A percentile compares a stretch with the other conserved stretches of the same genome.
phyloP scores from a whole-genome alignment of 108 stramenopile genomes.

The Conticribra guillardii region DNA sequence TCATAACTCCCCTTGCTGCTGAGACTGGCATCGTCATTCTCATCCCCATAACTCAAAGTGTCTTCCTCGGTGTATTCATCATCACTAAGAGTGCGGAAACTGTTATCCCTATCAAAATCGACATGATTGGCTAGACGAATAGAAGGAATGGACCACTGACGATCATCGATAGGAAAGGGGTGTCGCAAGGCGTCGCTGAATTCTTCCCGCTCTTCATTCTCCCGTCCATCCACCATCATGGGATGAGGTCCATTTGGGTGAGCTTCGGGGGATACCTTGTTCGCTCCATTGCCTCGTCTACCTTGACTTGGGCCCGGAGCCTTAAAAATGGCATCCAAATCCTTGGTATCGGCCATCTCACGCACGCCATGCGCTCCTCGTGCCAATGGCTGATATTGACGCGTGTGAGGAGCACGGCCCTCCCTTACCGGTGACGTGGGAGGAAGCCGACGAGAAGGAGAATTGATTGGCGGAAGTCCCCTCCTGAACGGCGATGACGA shows the following conservation, averaged over 20 bases:
- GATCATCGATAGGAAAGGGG: conserved; percentile 45
- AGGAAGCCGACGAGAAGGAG: neutral
- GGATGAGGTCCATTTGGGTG: too few relatives aligned
- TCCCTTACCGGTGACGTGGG: neutral
- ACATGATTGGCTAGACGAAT: conserved; percentile 52
- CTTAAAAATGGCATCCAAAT: conserved; percentile 52
- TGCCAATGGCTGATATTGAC: conserved; percentile 13
- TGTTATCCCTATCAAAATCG: conserved; percentile 8
- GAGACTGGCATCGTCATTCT: conserved; percentile 29
- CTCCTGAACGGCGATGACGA: neutral
- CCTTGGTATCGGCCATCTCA: conserved; percentile 39
- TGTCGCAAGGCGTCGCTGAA: neutral
- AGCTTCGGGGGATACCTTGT: too few relatives aligned
- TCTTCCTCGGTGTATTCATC: conserved; percentile 37
- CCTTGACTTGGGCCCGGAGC: too few relatives aligned
- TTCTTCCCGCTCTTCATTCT: conserved; percentile 10
- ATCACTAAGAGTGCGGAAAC: conserved; percentile 21
- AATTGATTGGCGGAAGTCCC: neutral
- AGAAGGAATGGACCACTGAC: conserved; percentile 53
- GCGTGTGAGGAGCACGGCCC: neutral
- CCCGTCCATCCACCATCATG: neutral
- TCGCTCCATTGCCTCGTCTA: too few relatives aligned
- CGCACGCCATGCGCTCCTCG: conserved; percentile 37
- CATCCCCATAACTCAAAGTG: neutral
- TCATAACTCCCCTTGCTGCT: conserved; percentile 32